Evolutionary conservation across 257 asterid genomes (phyloP).

Genomic region (Echites panduratus): DNA sequence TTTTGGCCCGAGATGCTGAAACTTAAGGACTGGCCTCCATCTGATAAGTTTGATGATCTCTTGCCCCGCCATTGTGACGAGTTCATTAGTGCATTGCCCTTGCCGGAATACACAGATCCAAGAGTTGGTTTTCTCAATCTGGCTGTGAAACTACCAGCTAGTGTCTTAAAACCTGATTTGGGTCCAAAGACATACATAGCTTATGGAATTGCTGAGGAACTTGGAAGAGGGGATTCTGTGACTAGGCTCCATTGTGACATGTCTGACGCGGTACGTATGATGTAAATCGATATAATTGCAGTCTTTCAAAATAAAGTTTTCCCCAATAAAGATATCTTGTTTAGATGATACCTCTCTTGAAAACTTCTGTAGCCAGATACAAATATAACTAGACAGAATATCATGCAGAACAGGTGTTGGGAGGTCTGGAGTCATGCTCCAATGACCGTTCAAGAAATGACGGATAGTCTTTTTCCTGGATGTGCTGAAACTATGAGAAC

Average conservation of each 20-base stretch:
- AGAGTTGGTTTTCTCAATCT: slow-evolving; percentile 75
- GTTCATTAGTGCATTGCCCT: slow-evolving; percentile 80
- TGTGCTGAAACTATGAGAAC: neutral
- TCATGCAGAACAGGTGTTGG: neutral
- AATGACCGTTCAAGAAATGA: no score
- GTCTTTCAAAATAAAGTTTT: neutral
- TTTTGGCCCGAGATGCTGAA: slow-evolving; percentile 98
- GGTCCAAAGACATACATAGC: slow-evolving; percentile 98
- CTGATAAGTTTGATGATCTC: slow-evolving; percentile 76
- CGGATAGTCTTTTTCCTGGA: no score
- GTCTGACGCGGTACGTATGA: slow-evolving; percentile 84
- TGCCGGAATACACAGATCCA: slow-evolving; percentile 83
- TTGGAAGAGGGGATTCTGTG: slow-evolving; percentile 96
- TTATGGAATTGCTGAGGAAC: slow-evolving; percentile 63
- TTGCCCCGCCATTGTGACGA: slow-evolving; percentile 94
- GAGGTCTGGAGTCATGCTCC: no score
- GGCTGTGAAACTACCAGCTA: slow-evolving; percentile 70
- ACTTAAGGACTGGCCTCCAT: slow-evolving; percentile 97
- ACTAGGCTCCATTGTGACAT: slow-evolving; percentile 93
- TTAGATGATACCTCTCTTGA: neutral
- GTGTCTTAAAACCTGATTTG: slow-evolving; percentile 71
- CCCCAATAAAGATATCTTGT: neutral
- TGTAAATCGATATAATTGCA: neutral
- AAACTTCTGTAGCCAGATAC: neutral
- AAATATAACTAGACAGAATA: neutral